Conservation (phyloP, 108 stramenopile genomes). For the Cyclotella baltica region DNA sequence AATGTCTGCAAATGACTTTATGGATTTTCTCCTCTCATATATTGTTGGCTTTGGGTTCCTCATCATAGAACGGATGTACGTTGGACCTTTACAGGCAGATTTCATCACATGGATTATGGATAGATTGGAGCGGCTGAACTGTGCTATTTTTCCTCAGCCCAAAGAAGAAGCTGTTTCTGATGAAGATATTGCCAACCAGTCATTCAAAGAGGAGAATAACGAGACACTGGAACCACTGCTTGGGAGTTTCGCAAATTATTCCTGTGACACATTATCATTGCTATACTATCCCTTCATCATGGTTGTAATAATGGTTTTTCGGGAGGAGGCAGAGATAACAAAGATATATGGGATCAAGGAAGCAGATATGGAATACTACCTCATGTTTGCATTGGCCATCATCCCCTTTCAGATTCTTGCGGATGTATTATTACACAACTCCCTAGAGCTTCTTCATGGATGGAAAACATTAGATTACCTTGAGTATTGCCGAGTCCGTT, state of each 20-base stretch:
- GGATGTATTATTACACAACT: conserved; percentile 75
- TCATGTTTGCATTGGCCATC: conserved; percentile 67
- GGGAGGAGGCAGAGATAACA: conserved; percentile 71
- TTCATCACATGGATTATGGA: conserved; percentile 35
- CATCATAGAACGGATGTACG: conserved; percentile 67
- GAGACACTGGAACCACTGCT: conserved; percentile 88
- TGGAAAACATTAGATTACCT: conserved; percentile 90
- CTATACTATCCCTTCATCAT: conserved; percentile 79
- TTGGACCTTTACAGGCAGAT: conserved; percentile 63
- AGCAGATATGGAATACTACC: conserved; percentile 85
- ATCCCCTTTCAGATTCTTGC: conserved; percentile 72
- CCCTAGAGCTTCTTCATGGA: conserved; percentile 82
- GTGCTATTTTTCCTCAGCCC: background rate
- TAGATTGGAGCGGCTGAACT: background rate
- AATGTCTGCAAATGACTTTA: conserved; percentile 79
- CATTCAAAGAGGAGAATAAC: conserved; percentile 49
- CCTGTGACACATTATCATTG: conserved; percentile 62
- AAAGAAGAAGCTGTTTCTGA: too few species aligned
- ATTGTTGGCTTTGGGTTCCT: conserved; percentile 82
- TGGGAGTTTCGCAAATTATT: conserved; percentile 68
- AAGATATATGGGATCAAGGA: conserved; percentile 82
- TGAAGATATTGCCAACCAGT: background rate
- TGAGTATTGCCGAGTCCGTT: conserved; percentile 71
- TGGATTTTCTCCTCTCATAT: conserved; percentile 84
- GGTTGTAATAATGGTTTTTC: conserved; percentile 71